Evolutionary conservation across 805 yeast genomes (phyloP).

Genomic region (Candida golubevii): DNA sequence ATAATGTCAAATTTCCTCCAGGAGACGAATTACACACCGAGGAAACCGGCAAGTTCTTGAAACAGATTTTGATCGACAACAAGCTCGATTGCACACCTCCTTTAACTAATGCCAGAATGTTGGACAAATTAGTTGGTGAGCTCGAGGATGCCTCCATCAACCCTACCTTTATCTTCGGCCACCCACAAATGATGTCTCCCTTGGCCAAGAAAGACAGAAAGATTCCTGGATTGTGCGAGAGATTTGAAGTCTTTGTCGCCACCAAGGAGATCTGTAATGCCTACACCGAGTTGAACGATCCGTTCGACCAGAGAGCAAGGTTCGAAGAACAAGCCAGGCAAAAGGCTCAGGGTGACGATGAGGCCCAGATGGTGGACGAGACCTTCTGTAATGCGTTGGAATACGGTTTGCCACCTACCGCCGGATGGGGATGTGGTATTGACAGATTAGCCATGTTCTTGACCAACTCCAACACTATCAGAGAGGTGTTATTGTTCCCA

Average conservation of each 20-base stretch:
- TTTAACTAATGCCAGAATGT: slow-evolving; percentile 96
- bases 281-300: slow-evolving; percentile 97
- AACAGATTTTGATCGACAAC: slow-evolving; percentile 69
- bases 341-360: slow-evolving; percentile 98
- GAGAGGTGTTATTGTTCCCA: slow-evolving; percentile 97
- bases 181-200: slow-evolving; percentile 99
- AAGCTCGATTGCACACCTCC: slow-evolving; percentile 90
- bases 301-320: slow-evolving; percentile 95
- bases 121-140: slow-evolving; percentile 96
- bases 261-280: slow-evolving; percentile 98
- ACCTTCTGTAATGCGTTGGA: slow-evolving; percentile 96
- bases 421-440: slow-evolving; percentile 99
- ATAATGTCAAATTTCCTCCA: slow-evolving; percentile 87
- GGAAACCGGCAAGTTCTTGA: slow-evolving; percentile 89
- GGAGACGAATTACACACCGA: slow-evolving; percentile 92
- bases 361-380: slow-evolving; percentile 95
- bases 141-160: slow-evolving; percentile 90
- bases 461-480: slow-evolving; percentile 92
- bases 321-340: slow-evolving; percentile 99
- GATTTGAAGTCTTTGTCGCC: slow-evolving; percentile 97
- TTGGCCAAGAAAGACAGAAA: slow-evolving; percentile 94
- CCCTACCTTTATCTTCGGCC: slow-evolving; percentile 98
- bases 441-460: slow-evolving; percentile 98
- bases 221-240: slow-evolving; percentile 92
- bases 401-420: slow-evolving; percentile 98